A percentile compares a stretch with the other conserved stretches of the same genome.
Conservation (phyloP, 1,284 basidiomycete species). For the Thelephora terrestris region DNA sequence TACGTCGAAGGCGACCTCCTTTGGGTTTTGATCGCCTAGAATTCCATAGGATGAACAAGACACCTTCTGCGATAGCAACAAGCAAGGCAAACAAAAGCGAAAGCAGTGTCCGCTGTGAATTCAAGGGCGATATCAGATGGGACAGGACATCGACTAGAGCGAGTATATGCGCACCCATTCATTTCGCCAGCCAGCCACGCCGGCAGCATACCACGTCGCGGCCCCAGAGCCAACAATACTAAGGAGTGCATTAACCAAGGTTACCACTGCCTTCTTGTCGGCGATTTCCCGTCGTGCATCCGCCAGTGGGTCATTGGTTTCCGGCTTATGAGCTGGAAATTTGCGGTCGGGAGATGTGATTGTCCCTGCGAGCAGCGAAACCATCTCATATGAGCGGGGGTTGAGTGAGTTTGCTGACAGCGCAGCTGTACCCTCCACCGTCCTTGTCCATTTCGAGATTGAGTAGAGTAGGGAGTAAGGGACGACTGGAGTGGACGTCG, state of each 20-base stretch:
- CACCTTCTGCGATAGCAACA: slow-evolving; percentile 56
- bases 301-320: slow-evolving; percentile 31
- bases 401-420: slow-evolving; percentile 39
- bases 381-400: slow-evolving; percentile 49
- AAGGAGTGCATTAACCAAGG: slow-evolving; percentile 58
- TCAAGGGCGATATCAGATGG: background rate
- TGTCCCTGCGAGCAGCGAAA: slow-evolving; percentile 66
- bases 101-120: slow-evolving; percentile 46
- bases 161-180: slow-evolving; percentile 50
- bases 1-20: background rate
- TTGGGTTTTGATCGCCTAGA: slow-evolving; percentile 28
- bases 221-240: slow-evolving; percentile 57
- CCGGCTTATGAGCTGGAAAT: slow-evolving; percentile 39
- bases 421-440: slow-evolving; percentile 32
- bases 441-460: slow-evolving; percentile 60
- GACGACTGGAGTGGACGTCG: slow-evolving; percentile 28
- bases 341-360: slow-evolving; percentile 62
- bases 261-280: slow-evolving; percentile 57
- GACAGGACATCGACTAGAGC: background rate
- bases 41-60: slow-evolving; percentile 65
- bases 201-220: slow-evolving; percentile 64
- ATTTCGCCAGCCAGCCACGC: slow-evolving; percentile 47
- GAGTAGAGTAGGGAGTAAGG: slow-evolving; percentile 48
- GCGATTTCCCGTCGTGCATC: slow-evolving; percentile 29
- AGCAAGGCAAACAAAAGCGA: slow-evolving; percentile 47